These are phyloP conservation scores for Cicer chorassanicum DNA, from an alignment of 306 rosid species.

Conservation along the genomic window DNA sequence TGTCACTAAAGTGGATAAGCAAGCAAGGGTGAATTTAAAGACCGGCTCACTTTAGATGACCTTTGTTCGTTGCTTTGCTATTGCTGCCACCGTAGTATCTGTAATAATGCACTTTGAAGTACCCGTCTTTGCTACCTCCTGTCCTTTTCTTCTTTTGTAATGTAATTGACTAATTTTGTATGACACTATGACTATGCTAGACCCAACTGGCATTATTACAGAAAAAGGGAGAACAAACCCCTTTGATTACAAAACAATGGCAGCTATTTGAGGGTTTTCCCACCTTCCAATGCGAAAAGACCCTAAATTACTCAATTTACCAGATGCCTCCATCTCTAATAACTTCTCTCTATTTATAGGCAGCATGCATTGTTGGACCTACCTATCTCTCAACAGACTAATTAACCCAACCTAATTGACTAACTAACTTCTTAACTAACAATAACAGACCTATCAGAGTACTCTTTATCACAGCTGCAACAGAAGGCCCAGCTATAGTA, in stretches of 20 bases:
- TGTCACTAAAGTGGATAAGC: background rate
- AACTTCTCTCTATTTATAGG: background rate
- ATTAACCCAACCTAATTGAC: background rate
- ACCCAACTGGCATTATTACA: background rate
- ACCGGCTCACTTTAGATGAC: slow-evolving; percentile 2
- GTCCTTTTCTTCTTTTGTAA: slow-evolving; percentile 4
- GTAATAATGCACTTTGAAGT: background rate
- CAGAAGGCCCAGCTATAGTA: background rate
- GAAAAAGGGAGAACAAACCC: background rate
- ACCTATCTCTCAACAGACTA: background rate
- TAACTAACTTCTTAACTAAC: background rate
- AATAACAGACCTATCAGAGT: background rate
- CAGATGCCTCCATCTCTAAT: background rate
- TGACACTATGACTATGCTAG: background rate
- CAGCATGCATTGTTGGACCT: background rate
- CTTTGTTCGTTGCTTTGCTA: background rate
- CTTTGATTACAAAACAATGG: background rate
- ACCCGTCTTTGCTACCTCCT: background rate
- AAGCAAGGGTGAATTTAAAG: background rate
- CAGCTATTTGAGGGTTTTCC: background rate
- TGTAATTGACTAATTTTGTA: slow-evolving; percentile 1
- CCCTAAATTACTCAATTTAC: background rate
- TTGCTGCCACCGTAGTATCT: slow-evolving; percentile 15
- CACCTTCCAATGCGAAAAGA: background rate
- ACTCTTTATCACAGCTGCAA: slow-evolving; percentile 17